Base-by-base conservation (phyloP, 495 filamentous ascomycete genomes). In the Aeminium ludgeri region DNA sequence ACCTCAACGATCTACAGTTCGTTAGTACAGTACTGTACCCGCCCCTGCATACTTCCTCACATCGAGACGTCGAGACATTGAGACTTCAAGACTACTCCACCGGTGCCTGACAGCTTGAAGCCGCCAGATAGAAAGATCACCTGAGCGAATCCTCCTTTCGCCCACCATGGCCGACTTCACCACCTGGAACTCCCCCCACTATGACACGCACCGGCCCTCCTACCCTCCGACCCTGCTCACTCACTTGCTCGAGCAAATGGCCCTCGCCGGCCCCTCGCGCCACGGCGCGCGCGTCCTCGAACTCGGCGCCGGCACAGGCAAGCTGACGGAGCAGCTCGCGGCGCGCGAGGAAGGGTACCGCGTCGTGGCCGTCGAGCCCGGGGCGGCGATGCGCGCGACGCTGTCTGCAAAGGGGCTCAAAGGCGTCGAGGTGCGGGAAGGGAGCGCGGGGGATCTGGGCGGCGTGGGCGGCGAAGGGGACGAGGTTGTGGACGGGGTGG, bases 271-370 rank as follows among this genome's bases (percentile, higher is more conserved):
- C 17, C n/a, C n/a, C n/a, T n/a, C n/a, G n/a, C 36, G 57, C 1
- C 36, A 54, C 7, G 54, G 55, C 13, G 65, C 69, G 16, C 56
- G 56, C 25, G 56, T 82, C 20, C 56, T 79, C 30, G 76, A 81
- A 46, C 56, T 83, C 17, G 78, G 65, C 0, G 66, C 72, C 3
- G 78, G 78, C 0, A 79, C 73, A 0, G 78, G 77, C 8, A 80
- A 79, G 47, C 74, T 78, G 49, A 79, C 74, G 2, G 67, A 75
- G 48, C 45, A 68, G 15, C 59, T 82, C 6, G 66, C 67, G 1
- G 52, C 34, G 3, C 55, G 74, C 20, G 54, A 60, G 1, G 70
- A 79, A 51, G 43, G 47, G 1, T 80, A 63, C 53, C 52, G 65
- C 18, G 65, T 80, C 30, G 45, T 73, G 12, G 78, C 74, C 3